Evolutionary conservation across 2,329 filamentous ascomycete genomes (phyloP).

Genomic region (Penicillium sclerotigenum): DNA sequence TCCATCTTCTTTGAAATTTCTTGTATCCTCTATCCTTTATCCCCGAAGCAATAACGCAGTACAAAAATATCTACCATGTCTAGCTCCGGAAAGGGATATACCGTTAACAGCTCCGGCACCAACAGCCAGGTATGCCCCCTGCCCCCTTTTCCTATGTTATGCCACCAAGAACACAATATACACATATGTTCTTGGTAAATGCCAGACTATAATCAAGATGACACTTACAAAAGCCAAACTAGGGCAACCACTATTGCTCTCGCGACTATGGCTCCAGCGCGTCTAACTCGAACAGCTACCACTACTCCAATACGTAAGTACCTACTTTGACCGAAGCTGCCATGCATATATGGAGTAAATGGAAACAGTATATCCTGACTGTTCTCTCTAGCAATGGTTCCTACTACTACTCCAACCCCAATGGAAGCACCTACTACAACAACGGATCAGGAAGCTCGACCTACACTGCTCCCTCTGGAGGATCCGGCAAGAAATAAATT

Average conservation of each 20-base stretch:
- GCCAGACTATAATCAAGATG: neutral
- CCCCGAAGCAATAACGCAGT: neutral
- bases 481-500: constrained; percentile 11
- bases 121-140: constrained; percentile 57
- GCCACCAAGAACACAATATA: neutral
- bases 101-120: constrained; percentile 51
- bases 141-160: neutral
- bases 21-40: neutral
- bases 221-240: neutral
- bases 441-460: constrained; percentile 55
- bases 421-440: constrained; percentile 68
- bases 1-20: neutral
- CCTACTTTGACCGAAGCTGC: neutral
- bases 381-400: constrained; percentile 54
- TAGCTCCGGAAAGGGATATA: constrained; percentile 32
- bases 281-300: constrained; percentile 54
- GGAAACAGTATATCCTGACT: neutral
- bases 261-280: constrained; percentile 61
- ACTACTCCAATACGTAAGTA: constrained; percentile 63
- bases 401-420: constrained; percentile 70
- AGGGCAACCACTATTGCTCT: constrained; percentile 68
- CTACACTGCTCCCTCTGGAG: constrained; percentile 54
- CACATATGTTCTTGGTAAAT: neutral
- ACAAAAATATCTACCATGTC: constrained; percentile 13
- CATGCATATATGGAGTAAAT: neutral